Conservation (phyloP, 2,329 filamentous ascomycete species). For the Cladophialophora yegresii region DNA sequence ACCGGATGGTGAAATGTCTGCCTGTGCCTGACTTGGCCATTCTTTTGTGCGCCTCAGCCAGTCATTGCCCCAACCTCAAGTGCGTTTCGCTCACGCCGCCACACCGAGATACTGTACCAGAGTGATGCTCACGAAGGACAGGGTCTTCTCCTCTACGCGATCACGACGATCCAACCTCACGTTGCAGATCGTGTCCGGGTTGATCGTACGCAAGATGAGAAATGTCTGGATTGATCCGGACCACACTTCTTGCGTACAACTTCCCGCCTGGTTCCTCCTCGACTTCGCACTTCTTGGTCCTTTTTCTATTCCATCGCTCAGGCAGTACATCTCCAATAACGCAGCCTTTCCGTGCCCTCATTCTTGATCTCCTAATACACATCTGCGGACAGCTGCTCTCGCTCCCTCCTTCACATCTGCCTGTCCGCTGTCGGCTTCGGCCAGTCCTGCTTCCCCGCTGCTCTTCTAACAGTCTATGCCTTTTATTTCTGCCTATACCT, state of each 20-base stretch:
- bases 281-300: conserved; percentile 44
- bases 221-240: no score
- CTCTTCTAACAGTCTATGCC: no score
- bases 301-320: conserved; percentile 68
- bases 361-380: no score
- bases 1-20: neutral
- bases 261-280: no score
- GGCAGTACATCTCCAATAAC: no score
- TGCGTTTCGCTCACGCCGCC: neutral
- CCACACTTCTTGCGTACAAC: no score
- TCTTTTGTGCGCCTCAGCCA: neutral
- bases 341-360: no score
- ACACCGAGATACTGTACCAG: neutral
- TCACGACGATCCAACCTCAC: no score
- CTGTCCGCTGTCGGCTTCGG: neutral
- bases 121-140: conserved; percentile 43
- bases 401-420: neutral
- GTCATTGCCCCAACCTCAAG: neutral
- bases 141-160: no score
- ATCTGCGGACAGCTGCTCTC: conserved; percentile 55
- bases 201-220: no score
- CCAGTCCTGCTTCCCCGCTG: no score
- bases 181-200: neutral
- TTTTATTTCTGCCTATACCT: no score
- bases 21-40: neutral